phyloP scores from a whole-genome alignment of 169 alveolate genomes.

The Cryptosporidium sp. region DNA sequence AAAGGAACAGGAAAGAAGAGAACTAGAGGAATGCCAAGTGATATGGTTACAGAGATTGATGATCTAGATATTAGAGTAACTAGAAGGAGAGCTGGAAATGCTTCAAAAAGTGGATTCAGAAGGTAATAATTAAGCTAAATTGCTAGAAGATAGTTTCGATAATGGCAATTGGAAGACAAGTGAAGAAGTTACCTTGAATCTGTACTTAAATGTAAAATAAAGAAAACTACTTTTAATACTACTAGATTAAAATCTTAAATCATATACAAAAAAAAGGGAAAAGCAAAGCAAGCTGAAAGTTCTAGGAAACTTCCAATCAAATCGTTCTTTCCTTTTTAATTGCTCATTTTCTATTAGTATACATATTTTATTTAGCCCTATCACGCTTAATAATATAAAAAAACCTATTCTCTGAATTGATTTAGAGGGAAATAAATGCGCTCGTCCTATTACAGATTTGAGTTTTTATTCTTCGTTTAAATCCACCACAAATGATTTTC shows the following conservation, averaged over 20 bases:
- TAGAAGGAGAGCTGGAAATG: conserved; percentile 64
- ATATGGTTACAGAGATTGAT: conserved; percentile 56
- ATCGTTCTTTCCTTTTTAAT: no score
- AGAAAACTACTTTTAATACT: no score
- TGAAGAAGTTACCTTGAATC: background rate
- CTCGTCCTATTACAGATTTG: no score
- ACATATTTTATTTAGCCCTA: no score
- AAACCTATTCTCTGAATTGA: no score
- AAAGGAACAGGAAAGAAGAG: conserved; percentile 72
- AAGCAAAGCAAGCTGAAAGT: background rate
- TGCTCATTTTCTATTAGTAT: background rate
- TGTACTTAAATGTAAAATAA: no score
- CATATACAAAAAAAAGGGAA: no score
- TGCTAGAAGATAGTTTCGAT: background rate
- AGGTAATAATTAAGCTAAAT: background rate
- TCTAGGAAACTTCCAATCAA: no score
- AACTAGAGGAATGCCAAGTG: conserved; percentile 75
- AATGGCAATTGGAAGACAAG: background rate
- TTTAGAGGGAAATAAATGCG: no score
- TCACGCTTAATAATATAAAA: no score
- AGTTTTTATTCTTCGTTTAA: no score
- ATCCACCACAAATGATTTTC: background rate
- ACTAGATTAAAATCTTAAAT: background rate
- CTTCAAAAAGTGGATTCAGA: conserved; percentile 55
- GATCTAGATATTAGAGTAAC: conserved; percentile 71